These are phyloP conservation scores for Sporormia fimetaria DNA, from an alignment of 495 filamentous ascomycete species.

Conservation along the genomic window DNA sequence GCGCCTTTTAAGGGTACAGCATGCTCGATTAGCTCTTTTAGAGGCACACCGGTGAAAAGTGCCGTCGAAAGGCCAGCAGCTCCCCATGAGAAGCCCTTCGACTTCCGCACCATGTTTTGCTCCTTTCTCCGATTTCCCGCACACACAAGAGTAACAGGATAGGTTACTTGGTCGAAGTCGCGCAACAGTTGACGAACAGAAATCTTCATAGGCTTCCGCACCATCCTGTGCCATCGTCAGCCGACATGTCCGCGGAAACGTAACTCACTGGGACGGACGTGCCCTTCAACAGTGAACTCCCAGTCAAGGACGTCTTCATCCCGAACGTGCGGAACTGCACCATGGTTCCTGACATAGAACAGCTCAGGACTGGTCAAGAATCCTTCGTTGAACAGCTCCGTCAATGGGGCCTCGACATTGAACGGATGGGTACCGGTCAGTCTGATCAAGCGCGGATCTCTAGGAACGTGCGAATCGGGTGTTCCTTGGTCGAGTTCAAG, in stretches of 20 bases:
- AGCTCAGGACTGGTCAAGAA: conserved; percentile 87
- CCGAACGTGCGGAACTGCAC: conserved; percentile 65
- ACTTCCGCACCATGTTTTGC: conserved; percentile 83
- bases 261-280: no score
- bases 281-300: conserved; percentile 81
- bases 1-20: conserved; percentile 61
- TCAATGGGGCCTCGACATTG: conserved; percentile 84
- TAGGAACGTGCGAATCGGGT: conserved; percentile 73
- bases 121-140: conserved; percentile 92
- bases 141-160: conserved; percentile 83
- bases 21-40: conserved; percentile 58
- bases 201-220: conserved; percentile 64
- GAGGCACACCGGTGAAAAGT: conserved; percentile 74
- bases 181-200: conserved; percentile 61
- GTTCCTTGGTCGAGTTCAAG: conserved; percentile 69
- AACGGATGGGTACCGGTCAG: conserved; percentile 89
- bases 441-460: conserved; percentile 77
- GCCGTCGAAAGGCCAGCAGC: conserved; percentile 81
- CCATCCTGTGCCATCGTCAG: conserved; percentile 41
- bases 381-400: conserved; percentile 66
- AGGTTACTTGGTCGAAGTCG: conserved; percentile 74
- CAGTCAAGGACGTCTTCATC: conserved; percentile 67
- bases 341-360: conserved; percentile 95
- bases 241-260: no score
- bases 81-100: conserved; percentile 95